These are phyloP conservation scores for Parathielavia hyrcaniae DNA, from an alignment of 495 filamentous ascomycete species.

Conservation along the genomic window DNA sequence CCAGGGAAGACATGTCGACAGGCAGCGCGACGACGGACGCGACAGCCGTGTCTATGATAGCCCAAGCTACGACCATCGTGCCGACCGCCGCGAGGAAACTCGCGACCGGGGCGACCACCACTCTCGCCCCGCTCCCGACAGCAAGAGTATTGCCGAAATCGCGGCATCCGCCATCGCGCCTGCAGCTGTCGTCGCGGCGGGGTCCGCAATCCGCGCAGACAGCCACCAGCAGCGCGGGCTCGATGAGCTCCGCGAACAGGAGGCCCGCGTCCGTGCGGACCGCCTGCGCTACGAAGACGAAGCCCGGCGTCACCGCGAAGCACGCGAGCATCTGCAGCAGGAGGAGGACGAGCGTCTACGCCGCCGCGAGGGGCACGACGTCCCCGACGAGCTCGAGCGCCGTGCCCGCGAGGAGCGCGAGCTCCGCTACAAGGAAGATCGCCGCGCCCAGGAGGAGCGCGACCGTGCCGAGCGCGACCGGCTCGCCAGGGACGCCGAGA, in stretches of 20 bases:
- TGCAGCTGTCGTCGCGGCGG: constrained; percentile 8
- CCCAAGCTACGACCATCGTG: neutral
- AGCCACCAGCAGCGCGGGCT: constrained; percentile 17
- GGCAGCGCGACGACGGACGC: neutral
- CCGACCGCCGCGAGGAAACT: constrained; percentile 11
- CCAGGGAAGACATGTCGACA: neutral
- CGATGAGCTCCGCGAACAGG: constrained; percentile 20
- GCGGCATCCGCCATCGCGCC: neutral
- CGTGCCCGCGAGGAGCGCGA: constrained; percentile 28
- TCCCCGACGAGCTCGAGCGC: constrained; percentile 23
- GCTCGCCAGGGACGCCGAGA: constrained; percentile 8
- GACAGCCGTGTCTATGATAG: neutral
- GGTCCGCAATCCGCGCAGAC: constrained; percentile 13
- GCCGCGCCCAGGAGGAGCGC: constrained; percentile 20
- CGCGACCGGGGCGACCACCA: constrained; percentile 20
- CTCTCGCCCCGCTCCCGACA: neutral
- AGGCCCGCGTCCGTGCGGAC: constrained; percentile 11
- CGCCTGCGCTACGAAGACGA: constrained; percentile 20
- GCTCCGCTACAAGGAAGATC: constrained; percentile 23
- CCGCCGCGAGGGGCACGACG: constrained; percentile 15
- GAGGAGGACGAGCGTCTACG: constrained; percentile 26
- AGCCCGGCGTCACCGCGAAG: constrained; percentile 25
- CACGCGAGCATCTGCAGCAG: constrained; percentile 24
- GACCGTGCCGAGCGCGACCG: constrained; percentile 21
- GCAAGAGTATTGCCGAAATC: constrained; percentile 3